Evolutionary conservation across 2,329 filamentous ascomycete species (phyloP).

Genomic region (Fusarium haematococcum): DNA sequence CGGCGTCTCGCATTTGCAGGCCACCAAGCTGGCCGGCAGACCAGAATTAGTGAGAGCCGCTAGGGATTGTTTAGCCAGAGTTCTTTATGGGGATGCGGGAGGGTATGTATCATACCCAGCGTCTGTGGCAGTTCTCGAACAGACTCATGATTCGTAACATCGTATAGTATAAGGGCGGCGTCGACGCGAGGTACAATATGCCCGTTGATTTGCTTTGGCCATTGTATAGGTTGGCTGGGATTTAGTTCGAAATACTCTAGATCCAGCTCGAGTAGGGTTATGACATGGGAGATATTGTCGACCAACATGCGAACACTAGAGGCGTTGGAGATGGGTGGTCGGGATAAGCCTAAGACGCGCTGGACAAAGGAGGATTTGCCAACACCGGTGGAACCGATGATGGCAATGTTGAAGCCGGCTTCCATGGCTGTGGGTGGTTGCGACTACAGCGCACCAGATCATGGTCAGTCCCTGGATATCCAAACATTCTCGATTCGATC

Average conservation of each 20-base stretch:
- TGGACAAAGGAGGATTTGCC: constrained; percentile 78
- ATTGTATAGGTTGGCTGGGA: constrained; percentile 68
- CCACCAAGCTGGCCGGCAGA: constrained; percentile 83
- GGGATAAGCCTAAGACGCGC: constrained; percentile 67
- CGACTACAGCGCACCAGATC: constrained; percentile 45
- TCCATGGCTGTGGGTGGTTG: constrained; percentile 61
- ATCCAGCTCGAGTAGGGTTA: constrained; percentile 74
- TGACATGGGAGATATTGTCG: constrained; percentile 67
- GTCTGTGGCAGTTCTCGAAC: constrained; percentile 80
- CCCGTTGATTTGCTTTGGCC: constrained; percentile 77
- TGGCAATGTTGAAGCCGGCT: constrained; percentile 69
- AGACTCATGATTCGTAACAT: constrained; percentile 83
- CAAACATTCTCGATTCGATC: constrained; percentile 2
- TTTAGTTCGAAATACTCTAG: constrained; percentile 73
- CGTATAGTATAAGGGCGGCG: constrained; percentile 87
- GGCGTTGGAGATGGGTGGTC: constrained; percentile 64
- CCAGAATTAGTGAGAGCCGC: constrained; percentile 79
- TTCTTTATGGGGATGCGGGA: neutral
- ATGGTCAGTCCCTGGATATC: constrained; percentile 43
- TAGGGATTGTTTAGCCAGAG: constrained; percentile 50
- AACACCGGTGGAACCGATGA: constrained; percentile 74
- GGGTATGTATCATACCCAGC: constrained; percentile 68
- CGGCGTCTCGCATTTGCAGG: constrained; percentile 89
- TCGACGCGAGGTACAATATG: constrained; percentile 81
- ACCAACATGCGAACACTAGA: constrained; percentile 69